Conservation (phyloP, 2,329 filamentous ascomycete genomes). For the Botrytis aclada region DNA sequence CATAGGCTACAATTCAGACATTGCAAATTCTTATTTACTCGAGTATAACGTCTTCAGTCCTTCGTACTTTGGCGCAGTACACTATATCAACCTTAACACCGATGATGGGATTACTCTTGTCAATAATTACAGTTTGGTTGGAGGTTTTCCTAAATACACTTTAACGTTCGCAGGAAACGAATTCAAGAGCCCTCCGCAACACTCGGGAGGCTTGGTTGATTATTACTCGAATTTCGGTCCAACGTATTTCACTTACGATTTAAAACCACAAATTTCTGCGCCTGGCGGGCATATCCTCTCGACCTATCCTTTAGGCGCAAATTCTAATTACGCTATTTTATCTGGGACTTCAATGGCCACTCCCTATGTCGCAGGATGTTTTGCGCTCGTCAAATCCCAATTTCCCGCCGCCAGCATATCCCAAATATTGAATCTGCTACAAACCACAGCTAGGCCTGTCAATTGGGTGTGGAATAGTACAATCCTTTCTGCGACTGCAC, state of each 20-base stretch:
- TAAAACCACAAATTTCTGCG: conserved; percentile 33
- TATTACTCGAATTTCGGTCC: conserved; percentile 29
- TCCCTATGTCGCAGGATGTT: conserved; percentile 38
- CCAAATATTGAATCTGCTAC: conserved; percentile 36
- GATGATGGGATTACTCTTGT: conserved; percentile 19
- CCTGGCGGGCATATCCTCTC: conserved; percentile 40
- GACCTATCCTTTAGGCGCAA: conserved; percentile 37
- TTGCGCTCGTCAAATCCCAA: conserved; percentile 40
- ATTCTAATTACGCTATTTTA: conserved; percentile 38
- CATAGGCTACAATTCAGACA: conserved; percentile 22
- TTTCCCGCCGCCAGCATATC: conserved; percentile 32
- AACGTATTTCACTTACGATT: conserved; percentile 18
- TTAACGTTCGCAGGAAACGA: conserved; percentile 16
- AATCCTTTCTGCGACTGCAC: conserved; percentile 34
- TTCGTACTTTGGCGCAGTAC: conserved; percentile 20
- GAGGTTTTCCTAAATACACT: conserved; percentile 25
- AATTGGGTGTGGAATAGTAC: conserved; percentile 34
- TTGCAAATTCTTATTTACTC: conserved; percentile 22
- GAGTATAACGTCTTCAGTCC: conserved; percentile 25
- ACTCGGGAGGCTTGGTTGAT: conserved; percentile 24
- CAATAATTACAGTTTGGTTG: conserved; percentile 21
- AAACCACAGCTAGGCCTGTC: conserved; percentile 35
- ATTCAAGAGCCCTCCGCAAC: conserved; percentile 14
- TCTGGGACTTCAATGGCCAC: conserved; percentile 42
- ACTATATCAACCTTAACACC: conserved; percentile 22